Percentiles rank a stretch among this genome's conserved stretches.
phyloP scores from a whole-genome alignment of 2,329 filamentous ascomycete genomes.

The Colletotrichum scovillei region DNA sequence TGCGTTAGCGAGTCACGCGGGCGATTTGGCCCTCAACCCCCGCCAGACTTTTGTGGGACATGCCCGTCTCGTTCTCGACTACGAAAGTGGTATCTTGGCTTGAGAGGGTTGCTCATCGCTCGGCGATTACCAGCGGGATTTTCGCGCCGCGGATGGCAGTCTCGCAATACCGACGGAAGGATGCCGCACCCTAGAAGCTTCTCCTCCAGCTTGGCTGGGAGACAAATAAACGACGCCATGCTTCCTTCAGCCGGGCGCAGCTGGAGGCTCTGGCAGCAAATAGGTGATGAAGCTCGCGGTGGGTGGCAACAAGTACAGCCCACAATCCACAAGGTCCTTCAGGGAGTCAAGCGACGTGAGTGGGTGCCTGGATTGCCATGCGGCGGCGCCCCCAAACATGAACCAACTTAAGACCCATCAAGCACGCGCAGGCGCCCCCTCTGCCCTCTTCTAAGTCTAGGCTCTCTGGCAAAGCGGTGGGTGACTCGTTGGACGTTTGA shows the following conservation, averaged over 20 bases:
- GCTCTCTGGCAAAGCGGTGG: neutral
- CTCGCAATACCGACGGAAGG: neutral
- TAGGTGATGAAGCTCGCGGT: neutral
- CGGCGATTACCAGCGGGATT: neutral
- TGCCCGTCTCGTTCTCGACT: neutral
- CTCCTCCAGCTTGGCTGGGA: neutral
- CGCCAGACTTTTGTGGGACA: no score
- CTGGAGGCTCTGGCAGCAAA: neutral
- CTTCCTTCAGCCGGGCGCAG: neutral
- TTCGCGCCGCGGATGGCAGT: neutral
- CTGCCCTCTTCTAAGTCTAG: no score
- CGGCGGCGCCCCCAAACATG: neutral
- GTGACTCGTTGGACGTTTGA: constrained; percentile 13
- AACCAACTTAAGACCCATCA: neutral
- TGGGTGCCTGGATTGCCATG: neutral
- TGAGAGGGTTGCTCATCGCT: neutral
- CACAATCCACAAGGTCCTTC: neutral
- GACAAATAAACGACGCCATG: neutral
- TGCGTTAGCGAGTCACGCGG: neutral
- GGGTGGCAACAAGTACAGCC: neutral
- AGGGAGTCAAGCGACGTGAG: neutral
- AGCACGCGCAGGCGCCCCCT: neutral
- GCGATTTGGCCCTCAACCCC: neutral
- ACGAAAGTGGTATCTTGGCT: neutral
- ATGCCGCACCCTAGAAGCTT: neutral